phyloP scores from a whole-genome alignment of 1,284 basidiomycete genomes.

The Pseudozyma thailandica region DNA sequence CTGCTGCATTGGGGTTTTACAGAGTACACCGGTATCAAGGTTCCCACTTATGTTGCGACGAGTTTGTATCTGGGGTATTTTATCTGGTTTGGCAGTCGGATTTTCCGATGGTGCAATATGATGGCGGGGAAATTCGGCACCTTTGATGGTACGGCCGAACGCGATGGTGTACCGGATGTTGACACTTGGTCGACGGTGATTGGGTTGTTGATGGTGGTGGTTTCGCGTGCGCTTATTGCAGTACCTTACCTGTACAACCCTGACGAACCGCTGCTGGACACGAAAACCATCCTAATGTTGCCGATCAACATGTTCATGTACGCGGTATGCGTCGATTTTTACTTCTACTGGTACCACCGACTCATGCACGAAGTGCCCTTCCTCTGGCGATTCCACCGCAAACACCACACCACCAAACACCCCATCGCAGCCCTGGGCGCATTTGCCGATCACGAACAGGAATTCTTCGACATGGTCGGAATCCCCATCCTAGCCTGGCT shows the following conservation, averaged over 20 bases:
- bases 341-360: slow-evolving; percentile 63
- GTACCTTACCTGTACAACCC: slow-evolving; percentile 42
- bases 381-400: slow-evolving; percentile 51
- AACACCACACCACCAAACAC: slow-evolving; percentile 61
- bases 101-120: slow-evolving; percentile 24
- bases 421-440: slow-evolving; percentile 54
- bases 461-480: slow-evolving; percentile 56
- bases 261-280: slow-evolving; percentile 11
- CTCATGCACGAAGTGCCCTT: slow-evolving; percentile 52
- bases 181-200: slow-evolving; percentile 23
- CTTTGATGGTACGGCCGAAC: slow-evolving; percentile 41
- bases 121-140: slow-evolving; percentile 54
- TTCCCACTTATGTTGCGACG: slow-evolving; percentile 27
- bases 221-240: slow-evolving; percentile 25
- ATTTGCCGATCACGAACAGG: slow-evolving; percentile 60
- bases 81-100: slow-evolving; percentile 9
- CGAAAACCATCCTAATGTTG: slow-evolving; percentile 20
- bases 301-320: slow-evolving; percentile 45
- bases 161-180: slow-evolving; percentile 58
- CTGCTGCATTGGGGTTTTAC: slow-evolving; percentile 31
- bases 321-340: slow-evolving; percentile 51
- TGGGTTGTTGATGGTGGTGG: slow-evolving; percentile 38
- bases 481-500: slow-evolving; percentile 54
- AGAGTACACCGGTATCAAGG: slow-evolving; percentile 19
- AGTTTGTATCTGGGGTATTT: slow-evolving; percentile 29